These are phyloP conservation scores for Beverwykella pulmonaria DNA, from an alignment of 495 filamentous ascomycete species.

Conservation along the genomic window DNA sequence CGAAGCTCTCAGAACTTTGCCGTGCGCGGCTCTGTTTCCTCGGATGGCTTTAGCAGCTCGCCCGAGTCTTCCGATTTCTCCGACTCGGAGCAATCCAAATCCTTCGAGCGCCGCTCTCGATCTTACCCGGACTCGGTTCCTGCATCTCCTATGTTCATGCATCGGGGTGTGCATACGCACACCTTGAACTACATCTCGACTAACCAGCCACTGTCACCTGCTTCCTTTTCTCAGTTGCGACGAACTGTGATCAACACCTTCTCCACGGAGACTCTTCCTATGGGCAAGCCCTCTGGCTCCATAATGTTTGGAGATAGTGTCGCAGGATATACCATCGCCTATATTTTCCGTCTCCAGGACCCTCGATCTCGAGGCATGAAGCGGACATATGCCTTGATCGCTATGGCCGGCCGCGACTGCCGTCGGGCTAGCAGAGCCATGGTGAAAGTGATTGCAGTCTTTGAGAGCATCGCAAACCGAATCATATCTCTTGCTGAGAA, in stretches of 20 bases:
- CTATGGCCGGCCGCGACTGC: constrained; percentile 72
- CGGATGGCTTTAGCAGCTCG: constrained; percentile 32
- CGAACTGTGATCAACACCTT: constrained; percentile 84
- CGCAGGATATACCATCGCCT: constrained; percentile 88
- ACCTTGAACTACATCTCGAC: constrained; percentile 85
- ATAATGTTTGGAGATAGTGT: constrained; percentile 83
- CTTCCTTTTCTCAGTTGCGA: constrained; percentile 81
- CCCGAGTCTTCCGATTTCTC: constrained; percentile 38
- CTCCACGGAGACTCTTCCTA: constrained; percentile 81
- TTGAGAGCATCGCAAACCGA: constrained; percentile 73
- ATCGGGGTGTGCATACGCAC: constrained; percentile 63
- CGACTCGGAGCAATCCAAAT: constrained; percentile 35
- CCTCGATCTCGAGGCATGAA: constrained; percentile 83
- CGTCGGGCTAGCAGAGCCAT: constrained; percentile 74
- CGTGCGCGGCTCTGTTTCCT: constrained; percentile 15
- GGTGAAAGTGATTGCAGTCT: constrained; percentile 71
- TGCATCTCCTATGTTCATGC: constrained; percentile 26
- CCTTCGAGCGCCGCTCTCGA: constrained; percentile 22
- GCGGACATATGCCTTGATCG: constrained; percentile 84
- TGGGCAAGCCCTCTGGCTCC: constrained; percentile 71
- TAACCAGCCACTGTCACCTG: constrained; percentile 72
- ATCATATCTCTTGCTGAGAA: constrained; percentile 68
- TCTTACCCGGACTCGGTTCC: constrained; percentile 31
- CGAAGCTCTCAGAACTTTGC: constrained; percentile 55
- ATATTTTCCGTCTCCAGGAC: constrained; percentile 87